A percentile compares a stretch with the other conserved stretches of the same genome.
Conservation (phyloP, 139 green algal genomes). For the Deuterostichococcus epilithicus region DNA sequence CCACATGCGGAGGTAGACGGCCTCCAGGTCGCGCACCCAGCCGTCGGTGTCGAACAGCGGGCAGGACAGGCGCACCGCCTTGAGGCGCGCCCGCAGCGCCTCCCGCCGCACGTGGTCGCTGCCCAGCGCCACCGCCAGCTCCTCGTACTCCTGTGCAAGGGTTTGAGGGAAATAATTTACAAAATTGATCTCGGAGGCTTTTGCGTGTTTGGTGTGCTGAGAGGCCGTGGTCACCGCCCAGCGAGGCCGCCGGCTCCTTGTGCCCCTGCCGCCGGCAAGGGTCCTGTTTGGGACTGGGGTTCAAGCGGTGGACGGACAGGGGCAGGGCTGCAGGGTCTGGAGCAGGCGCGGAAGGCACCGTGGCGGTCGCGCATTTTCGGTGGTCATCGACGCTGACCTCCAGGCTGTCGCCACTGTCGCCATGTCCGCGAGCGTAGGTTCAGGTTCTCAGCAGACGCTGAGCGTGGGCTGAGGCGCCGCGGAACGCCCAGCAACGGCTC, state of each 20-base stretch:
- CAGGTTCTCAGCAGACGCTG: no score
- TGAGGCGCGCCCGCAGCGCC: slow-evolving; percentile 48
- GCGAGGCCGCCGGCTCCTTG: neutral
- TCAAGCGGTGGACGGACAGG: no score
- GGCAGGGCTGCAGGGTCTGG: no score
- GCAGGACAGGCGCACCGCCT: slow-evolving; percentile 48
- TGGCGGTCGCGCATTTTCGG: no score
- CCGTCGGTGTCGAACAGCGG: slow-evolving; percentile 79
- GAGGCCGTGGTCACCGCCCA: neutral
- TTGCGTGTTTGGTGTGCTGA: neutral
- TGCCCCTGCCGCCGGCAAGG: neutral
- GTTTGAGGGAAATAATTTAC: neutral
- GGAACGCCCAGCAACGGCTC: no score
- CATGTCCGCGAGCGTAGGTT: no score
- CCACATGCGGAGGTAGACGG: slow-evolving; percentile 76
- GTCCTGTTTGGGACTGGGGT: no score
- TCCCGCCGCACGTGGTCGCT: slow-evolving; percentile 46
- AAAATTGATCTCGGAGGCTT: neutral
- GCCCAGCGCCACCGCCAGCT: slow-evolving; percentile 67
- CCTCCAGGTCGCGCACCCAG: slow-evolving; percentile 80
- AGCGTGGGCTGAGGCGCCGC: no score
- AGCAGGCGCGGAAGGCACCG: no score
- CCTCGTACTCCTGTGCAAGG: slow-evolving; percentile 58
- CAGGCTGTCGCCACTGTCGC: no score
- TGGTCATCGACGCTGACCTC: no score